Percentiles rank a stretch among this genome's conserved stretches.
phyloP scores from a whole-genome alignment of 805 yeast species.

The Nakazawaea anatomiae region DNA sequence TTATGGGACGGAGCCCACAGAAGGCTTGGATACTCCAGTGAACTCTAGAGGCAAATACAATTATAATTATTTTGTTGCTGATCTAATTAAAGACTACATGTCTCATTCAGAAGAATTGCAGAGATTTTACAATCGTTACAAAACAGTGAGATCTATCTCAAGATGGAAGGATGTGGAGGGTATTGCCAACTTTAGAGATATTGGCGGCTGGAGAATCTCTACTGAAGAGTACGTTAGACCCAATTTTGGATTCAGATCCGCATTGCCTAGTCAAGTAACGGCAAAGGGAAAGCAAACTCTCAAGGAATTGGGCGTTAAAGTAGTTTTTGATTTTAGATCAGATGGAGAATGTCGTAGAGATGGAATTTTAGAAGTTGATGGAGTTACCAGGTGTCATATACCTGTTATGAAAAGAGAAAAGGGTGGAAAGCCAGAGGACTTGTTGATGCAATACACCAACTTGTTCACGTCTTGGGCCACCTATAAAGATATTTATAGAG shows the following conservation, averaged over 20 bases:
- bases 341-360: constrained; percentile 42
- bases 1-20: constrained; percentile 43
- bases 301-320: constrained; percentile 38
- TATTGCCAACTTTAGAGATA: constrained; percentile 67
- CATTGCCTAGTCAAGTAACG: constrained; percentile 50
- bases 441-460: constrained; percentile 48
- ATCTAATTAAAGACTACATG: constrained; percentile 40
- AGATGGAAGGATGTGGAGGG: constrained; percentile 66
- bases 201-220: constrained; percentile 65
- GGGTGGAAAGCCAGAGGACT: constrained; percentile 60
- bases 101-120: constrained; percentile 36
- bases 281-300: constrained; percentile 38
- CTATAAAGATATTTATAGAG: constrained; percentile 56
- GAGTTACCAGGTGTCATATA: constrained; percentile 41
- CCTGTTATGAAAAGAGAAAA: constrained; percentile 47
- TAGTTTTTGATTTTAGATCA: constrained; percentile 66
- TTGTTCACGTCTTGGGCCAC: constrained; percentile 57
- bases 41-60: constrained; percentile 44
- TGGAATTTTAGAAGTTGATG: constrained; percentile 40
- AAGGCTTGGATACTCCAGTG: constrained; percentile 36
- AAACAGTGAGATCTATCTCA: constrained; percentile 31
- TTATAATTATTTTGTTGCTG: constrained; percentile 49
- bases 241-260: constrained; percentile 56
- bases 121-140: constrained; percentile 41
- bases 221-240: constrained; percentile 40